These are phyloP conservation scores for Fusarium chuoi DNA, from an alignment of 2,329 filamentous ascomycete genomes.

Conservation along the genomic window DNA sequence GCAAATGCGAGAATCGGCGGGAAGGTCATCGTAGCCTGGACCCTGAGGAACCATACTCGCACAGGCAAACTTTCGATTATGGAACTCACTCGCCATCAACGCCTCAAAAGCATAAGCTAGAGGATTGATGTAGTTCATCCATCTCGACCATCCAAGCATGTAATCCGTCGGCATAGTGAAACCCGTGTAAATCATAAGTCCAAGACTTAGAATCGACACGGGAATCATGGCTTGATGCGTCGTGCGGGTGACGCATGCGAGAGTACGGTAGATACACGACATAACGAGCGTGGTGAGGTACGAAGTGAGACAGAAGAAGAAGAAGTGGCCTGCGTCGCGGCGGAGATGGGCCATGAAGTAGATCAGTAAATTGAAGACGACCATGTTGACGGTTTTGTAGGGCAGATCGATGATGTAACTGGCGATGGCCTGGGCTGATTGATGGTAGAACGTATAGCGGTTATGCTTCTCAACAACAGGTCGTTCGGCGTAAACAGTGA, in stretches of 20 bases:
- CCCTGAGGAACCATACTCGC: constrained; percentile 57
- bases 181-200: constrained; percentile 61
- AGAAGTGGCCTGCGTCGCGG: constrained; percentile 67
- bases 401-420: constrained; percentile 42
- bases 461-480: constrained; percentile 50
- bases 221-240: constrained; percentile 58
- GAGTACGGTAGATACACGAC: constrained; percentile 46
- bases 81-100: constrained; percentile 47
- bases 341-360: constrained; percentile 76
- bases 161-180: constrained; percentile 43
- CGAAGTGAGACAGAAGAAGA: constrained; percentile 62
- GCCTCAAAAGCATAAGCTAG: constrained; percentile 62
- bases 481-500: constrained; percentile 48
- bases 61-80: constrained; percentile 66
- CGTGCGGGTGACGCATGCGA: constrained; percentile 45
- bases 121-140: constrained; percentile 74
- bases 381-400: constrained; percentile 43
- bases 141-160: constrained; percentile 53
- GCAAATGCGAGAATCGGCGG: constrained; percentile 61
- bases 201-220: constrained; percentile 60
- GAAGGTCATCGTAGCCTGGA: constrained; percentile 48
- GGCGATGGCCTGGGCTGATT: constrained; percentile 44
- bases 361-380: constrained; percentile 51
- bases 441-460: constrained; percentile 50
- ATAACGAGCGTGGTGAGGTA: constrained; percentile 49